These are phyloP conservation scores for Monosporascus sp. DNA, from an alignment of 2,329 filamentous ascomycete species.

Conservation along the genomic window DNA sequence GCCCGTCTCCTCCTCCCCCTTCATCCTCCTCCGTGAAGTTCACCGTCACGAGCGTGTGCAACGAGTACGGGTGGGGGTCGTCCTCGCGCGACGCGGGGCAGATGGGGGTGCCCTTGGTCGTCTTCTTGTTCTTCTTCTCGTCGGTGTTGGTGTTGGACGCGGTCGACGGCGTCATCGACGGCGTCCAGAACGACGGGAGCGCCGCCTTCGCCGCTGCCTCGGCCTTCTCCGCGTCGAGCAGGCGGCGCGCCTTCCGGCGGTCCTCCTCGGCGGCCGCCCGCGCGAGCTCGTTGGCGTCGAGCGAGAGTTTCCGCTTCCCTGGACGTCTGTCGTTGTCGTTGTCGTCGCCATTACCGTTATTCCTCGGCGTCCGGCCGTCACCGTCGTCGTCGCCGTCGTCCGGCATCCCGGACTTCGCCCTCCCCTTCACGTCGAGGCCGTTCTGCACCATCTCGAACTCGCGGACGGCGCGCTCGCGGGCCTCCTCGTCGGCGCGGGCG, in stretches of 20 bases:
- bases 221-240: slow-evolving; percentile 68
- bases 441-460: slow-evolving; percentile 86
- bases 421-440: slow-evolving; percentile 46
- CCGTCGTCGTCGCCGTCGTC: slow-evolving; percentile 26
- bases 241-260: slow-evolving; percentile 62
- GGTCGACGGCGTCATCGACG: slow-evolving; percentile 66
- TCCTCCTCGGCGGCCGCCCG: slow-evolving; percentile 67
- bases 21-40: slow-evolving; percentile 70
- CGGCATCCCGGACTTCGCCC: slow-evolving; percentile 25
- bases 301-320: slow-evolving; percentile 70
- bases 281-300: slow-evolving; percentile 72
- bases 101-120: slow-evolving; percentile 61
- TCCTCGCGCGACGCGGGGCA: slow-evolving; percentile 71
- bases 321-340: slow-evolving; percentile 33
- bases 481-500: slow-evolving; percentile 61
- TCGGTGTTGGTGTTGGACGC: slow-evolving; percentile 52
- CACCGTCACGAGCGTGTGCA: slow-evolving; percentile 73
- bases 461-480: slow-evolving; percentile 61
- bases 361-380: slow-evolving; percentile 23
- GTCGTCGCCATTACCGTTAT: not conserved
- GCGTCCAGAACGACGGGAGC: slow-evolving; percentile 90
- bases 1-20: slow-evolving; percentile 32
- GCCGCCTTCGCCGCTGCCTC: slow-evolving; percentile 67
- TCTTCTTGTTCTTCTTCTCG: slow-evolving; percentile 53
- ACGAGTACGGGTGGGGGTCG: slow-evolving; percentile 66